These are phyloP conservation scores for Vickermania ingenoplastis DNA, from an alignment of 208 protist genomes.

Conservation along the genomic window DNA sequence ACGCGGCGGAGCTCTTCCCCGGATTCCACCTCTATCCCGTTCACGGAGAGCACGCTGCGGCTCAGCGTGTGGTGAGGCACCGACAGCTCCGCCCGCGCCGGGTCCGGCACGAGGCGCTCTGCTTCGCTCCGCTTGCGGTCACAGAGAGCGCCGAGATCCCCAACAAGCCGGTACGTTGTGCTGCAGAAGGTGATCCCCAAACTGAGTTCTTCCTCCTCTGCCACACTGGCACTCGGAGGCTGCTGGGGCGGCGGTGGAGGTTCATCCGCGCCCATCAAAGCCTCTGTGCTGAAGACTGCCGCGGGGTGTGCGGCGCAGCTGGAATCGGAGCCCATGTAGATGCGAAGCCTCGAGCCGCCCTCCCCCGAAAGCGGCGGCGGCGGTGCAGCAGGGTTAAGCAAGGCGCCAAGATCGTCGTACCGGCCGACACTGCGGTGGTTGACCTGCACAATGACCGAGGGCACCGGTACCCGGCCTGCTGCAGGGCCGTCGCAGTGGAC, in stretches of 20 bases:
- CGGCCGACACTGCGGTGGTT: slow-evolving; percentile 3
- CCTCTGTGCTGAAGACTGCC: no score
- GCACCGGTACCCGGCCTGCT: slow-evolving; percentile 8
- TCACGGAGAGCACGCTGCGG: slow-evolving; percentile 21
- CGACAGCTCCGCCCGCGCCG: not conserved
- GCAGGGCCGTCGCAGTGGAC: not conserved
- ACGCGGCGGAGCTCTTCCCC: slow-evolving; percentile 16
- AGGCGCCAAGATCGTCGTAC: not conserved
- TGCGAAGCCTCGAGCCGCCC: not conserved
- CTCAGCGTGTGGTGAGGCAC: not conserved
- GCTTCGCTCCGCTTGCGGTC: not conserved
- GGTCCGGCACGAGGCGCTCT: not conserved
- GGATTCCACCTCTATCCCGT: slow-evolving; percentile 12
- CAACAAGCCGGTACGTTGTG: not conserved
- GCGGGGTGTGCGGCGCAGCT: no score
- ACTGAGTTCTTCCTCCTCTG: no score
- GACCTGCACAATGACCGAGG: slow-evolving; percentile 6
- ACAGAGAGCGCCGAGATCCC: not conserved
- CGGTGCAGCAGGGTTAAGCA: not conserved
- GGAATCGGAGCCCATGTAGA: no score
- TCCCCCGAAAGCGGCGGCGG: not conserved
- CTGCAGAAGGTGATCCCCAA: not conserved
- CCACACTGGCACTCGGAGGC: no score
- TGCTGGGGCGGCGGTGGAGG: no score
- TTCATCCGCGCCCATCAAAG: no score